A percentile compares a stretch with the other conserved stretches of the same genome.
Evolutionary conservation across 1,284 basidiomycete species (phyloP).

Genomic region (Heterobasidion annosum): DNA sequence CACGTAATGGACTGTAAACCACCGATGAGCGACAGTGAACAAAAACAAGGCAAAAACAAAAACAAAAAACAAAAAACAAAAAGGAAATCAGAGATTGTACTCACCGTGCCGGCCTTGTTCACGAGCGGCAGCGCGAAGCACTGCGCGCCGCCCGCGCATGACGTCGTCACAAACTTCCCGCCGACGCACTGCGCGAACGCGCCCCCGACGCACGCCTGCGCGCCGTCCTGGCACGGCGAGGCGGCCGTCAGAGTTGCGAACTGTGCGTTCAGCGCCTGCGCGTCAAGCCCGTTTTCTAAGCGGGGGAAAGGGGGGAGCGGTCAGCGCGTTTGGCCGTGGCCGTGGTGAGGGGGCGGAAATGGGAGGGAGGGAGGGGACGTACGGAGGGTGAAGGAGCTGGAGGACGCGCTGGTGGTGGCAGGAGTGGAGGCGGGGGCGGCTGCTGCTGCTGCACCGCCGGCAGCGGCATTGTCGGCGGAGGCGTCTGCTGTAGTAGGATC

Average conservation of each 20-base stretch:
- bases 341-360: constrained; percentile 5
- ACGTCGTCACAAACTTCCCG: constrained; percentile 30
- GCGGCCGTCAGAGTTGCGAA: constrained; percentile 31
- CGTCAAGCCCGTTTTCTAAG: constrained; percentile 40
- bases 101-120: constrained; percentile 38
- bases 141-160: constrained; percentile 28
- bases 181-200: constrained; percentile 34
- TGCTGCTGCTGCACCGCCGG: background rate
- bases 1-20: constrained; percentile 33
- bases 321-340: no score
- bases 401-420: background rate
- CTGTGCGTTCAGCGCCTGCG: constrained; percentile 40
- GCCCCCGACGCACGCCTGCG: constrained; percentile 24
- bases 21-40: background rate
- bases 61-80: no score
- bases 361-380: constrained; percentile 5
- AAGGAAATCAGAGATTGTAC: background rate
- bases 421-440: constrained; percentile 3
- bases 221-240: constrained; percentile 36
- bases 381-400: constrained; percentile 9
- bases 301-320: constrained; percentile 8
- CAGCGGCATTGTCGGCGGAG: background rate
- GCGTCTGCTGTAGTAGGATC: background rate
- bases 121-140: constrained; percentile 55
- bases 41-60: background rate